A percentile compares a stretch with the other conserved stretches of the same genome.
Evolutionary conservation across 1,284 basidiomycete genomes (phyloP).

Genomic region (Tilletia walkeri): DNA sequence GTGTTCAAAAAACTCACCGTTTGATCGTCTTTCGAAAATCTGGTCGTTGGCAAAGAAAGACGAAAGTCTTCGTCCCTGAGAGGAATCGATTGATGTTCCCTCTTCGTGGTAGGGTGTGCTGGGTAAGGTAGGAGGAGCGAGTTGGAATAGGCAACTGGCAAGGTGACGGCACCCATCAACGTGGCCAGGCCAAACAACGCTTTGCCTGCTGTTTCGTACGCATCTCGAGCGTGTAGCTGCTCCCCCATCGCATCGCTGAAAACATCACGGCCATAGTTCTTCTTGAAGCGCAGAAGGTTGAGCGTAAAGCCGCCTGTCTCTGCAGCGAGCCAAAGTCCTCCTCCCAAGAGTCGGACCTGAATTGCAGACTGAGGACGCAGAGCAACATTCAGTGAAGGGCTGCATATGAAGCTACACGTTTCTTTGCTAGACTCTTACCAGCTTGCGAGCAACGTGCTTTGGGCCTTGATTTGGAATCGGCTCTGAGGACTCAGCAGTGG

Average conservation of each 20-base stretch:
- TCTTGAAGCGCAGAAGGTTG: background rate
- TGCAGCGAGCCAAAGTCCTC: background rate
- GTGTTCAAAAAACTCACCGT: too few relatives aligned
- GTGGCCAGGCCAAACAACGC: background rate
- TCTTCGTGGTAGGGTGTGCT: too few relatives aligned
- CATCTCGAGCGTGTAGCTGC: background rate
- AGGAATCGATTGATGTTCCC: too few relatives aligned
- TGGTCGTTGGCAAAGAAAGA: too few relatives aligned
- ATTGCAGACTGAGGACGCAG: background rate
- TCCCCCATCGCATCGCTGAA: background rate
- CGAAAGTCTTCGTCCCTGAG: too few relatives aligned
- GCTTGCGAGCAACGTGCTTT: too few relatives aligned
- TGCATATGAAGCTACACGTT: too few relatives aligned
- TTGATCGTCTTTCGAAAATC: too few relatives aligned
- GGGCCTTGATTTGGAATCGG: too few relatives aligned
- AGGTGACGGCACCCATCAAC: background rate
- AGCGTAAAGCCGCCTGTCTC: background rate
- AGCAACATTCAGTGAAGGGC: background rate
- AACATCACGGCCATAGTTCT: constrained; percentile 5
- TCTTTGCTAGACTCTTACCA: too few relatives aligned
- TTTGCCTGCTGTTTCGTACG: background rate
- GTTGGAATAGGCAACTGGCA: background rate
- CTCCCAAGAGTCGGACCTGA: background rate
- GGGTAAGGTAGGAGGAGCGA: background rate
- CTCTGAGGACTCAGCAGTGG: too few relatives aligned